Evolutionary conservation across 345 rosid species (phyloP).

Genomic region (Eucalyptus coolabah): DNA sequence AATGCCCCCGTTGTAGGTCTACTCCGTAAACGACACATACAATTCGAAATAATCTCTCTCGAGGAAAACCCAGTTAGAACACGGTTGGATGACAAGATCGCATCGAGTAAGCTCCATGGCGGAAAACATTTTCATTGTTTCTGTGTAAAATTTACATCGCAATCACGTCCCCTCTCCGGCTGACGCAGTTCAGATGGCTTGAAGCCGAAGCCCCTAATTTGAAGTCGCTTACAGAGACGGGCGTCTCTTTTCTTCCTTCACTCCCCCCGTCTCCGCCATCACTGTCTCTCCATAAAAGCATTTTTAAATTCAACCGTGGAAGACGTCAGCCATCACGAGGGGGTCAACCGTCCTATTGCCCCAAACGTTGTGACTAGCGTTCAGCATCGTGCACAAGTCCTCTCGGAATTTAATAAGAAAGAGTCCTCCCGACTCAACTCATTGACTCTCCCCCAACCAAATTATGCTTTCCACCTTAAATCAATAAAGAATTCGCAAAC

Average conservation of each 20-base stretch:
- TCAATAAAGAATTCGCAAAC: not conserved
- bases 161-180: not conserved
- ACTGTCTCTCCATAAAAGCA: not conserved
- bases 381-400: not conserved
- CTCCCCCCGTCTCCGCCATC: not conserved
- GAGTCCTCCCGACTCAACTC: not conserved
- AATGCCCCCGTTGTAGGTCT: not conserved
- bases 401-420: not conserved
- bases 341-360: not conserved
- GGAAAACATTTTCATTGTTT: not conserved
- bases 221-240: too few relatives aligned
- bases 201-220: too few relatives aligned
- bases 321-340: not conserved
- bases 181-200: not conserved
- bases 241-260: not conserved
- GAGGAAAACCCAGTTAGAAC: not conserved
- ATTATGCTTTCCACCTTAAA: not conserved
- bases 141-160: not conserved
- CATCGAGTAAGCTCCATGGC: not conserved
- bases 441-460: not conserved
- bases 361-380: not conserved
- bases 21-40: rapidly evolving
- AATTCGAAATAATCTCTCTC: not conserved
- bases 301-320: not conserved
- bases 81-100: not conserved